These are phyloP conservation scores for Earliella scabrosa DNA, from an alignment of 1,284 basidiomycete species.

Conservation along the genomic window DNA sequence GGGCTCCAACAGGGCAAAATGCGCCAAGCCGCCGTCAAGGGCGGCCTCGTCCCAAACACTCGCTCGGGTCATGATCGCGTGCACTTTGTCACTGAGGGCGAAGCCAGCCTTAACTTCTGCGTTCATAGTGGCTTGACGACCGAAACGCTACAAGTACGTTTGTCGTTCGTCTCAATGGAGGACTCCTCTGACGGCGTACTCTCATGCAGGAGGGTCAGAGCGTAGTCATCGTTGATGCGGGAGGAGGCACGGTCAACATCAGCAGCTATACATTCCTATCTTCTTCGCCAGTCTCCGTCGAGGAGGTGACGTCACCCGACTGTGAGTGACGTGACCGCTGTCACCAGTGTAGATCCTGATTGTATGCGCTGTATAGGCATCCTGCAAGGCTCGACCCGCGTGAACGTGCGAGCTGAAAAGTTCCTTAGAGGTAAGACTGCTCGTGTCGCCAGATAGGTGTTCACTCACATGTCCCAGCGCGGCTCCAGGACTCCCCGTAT, in stretches of 20 bases:
- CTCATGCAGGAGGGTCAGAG: slow-evolving; percentile 40
- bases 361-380: slow-evolving; percentile 23
- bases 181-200: background rate
- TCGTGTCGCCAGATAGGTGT: background rate
- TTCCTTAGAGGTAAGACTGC: slow-evolving; percentile 34
- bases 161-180: background rate
- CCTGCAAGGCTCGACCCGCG: slow-evolving; percentile 31
- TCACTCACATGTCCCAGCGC: slow-evolving; percentile 29
- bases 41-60: slow-evolving; percentile 35
- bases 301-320: slow-evolving; percentile 44
- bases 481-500: slow-evolving; percentile 39
- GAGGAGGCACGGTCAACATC: slow-evolving; percentile 60
- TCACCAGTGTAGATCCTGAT: background rate
- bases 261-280: slow-evolving; percentile 47
- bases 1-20: slow-evolving; percentile 46
- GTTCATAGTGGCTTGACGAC: slow-evolving; percentile 41
- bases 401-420: slow-evolving; percentile 34
- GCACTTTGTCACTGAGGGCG: slow-evolving; percentile 53
- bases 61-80: slow-evolving; percentile 38
- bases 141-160: slow-evolving; percentile 35
- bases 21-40: slow-evolving; percentile 40
- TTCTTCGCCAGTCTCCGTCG: slow-evolving; percentile 29
- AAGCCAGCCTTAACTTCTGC: slow-evolving; percentile 54
- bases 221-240: slow-evolving; percentile 59
- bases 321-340: slow-evolving; percentile 36